Base-by-base conservation (phyloP, 2,329 filamentous ascomycete species). In the Cladophialophora yegresii region DNA sequence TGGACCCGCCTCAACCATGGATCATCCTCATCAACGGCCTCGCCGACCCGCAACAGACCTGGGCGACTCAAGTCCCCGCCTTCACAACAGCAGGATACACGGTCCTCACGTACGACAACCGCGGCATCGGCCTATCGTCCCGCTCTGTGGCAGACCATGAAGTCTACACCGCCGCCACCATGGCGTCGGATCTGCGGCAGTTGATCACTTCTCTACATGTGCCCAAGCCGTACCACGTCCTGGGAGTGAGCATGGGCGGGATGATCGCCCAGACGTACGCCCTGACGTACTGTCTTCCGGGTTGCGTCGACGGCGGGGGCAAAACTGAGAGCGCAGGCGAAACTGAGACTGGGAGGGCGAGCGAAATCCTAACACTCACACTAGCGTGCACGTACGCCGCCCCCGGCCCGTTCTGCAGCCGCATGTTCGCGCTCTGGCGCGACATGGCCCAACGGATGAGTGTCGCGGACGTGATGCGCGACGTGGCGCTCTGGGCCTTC, bases 91-190 rank as follows among this genome's bases (percentile, higher is more conserved):
- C 61, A 2, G 64, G 64, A 1, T 66, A 66, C 57, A 55, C 56
- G 10, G 64, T 66, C 16, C 47, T 66, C 22, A 66, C 57, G 22
- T 66, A 64, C 61, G 64, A 66, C 61, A 66, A 66, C 28, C 64
- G 64, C 13, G 64, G 64, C 4, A 22, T 66, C 5, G 64, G 64
- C 9, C 33, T 50, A 3, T 66, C 64, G n/a, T 66, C 61, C 26
- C 61, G 64, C 4, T n/a, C 57, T 57, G 1, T 23, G 22, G 32
- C 23, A n/a, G 30, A 36, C 49, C 43, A 53, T n/a, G 61, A 61
- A 40, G 26, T 54, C 13, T 66, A 53, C 32, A 66, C 64, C 2
- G 49, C 58, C 2, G 45, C 32, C 2, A 54, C 51, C 51, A 66
- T 66, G 64, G 64, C 64, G 10, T 50, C 26, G 10, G 64, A 66